Base-by-base conservation (phyloP, 768 basidiomycete genomes). In the Tricholoma flavovirens region DNA sequence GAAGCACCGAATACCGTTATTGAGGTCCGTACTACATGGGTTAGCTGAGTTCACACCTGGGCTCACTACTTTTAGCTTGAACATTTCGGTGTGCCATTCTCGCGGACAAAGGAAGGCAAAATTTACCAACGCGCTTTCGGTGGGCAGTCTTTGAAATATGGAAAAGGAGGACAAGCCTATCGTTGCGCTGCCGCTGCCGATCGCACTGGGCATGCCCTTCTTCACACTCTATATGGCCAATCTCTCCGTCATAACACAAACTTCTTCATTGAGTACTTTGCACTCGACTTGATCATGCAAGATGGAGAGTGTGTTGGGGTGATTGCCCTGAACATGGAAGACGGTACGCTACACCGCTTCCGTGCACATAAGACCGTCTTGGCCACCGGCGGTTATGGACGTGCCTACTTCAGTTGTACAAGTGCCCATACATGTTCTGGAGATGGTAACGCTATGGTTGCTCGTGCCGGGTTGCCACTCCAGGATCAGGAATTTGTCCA, bases 211-310 rank as follows among this genome's bases (percentile, higher is more conserved):
- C 97, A 99, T 67, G 97, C 97, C 19, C 84, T 99, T 67, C 84
- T 99, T 43, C 97, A 99, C 79, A 98, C 96, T 8, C 90, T 99
- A 55, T 99, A 99, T 66, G 97, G 97, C 63, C 97, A 99, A 78
- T 98, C 96, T 56, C 84, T 99, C 58, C 88, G 93, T 56, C 97
- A 99, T 80, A 87, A 98, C 80, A 98, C 97, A 71, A 96, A 98
- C 75, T 99, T 98, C 76, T 99, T 99, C 79, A 98, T 99, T 72
- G 97, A 99, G 72, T 99, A 96, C 75, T 98, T 99, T 71, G 97
- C 96, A n/a, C 83, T 96, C 56, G 97, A 99, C 71, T 78, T 99
- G 58, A 93, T 99, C 71, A 99, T 99, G 97, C 81, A 98, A 70
- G 93, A 90, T 60, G 97, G 95, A 64, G 93, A 98, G 74, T 99